Conservation (phyloP, 164 flowering plant species). For the Tetrastigma voinierianum region DNA sequence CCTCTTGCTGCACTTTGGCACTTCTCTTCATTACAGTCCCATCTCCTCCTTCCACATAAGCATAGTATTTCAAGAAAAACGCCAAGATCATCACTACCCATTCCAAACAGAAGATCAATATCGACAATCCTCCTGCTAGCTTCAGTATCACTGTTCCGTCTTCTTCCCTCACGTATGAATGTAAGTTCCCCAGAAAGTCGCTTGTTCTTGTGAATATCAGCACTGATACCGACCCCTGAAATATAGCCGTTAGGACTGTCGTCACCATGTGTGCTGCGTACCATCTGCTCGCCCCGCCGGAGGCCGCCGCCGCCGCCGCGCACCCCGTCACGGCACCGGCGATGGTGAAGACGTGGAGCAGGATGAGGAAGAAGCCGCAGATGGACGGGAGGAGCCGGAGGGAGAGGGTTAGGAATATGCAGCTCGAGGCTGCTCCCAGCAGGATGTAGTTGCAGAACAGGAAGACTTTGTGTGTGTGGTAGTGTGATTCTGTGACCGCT, state of each 20-base stretch:
- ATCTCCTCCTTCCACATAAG: conserved; percentile 37
- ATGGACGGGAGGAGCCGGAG: conserved; percentile 72
- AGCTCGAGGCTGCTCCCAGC: conserved; percentile 77
- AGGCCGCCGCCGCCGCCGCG: conserved; percentile 46
- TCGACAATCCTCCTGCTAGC: conserved; percentile 59
- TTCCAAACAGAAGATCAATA: conserved; percentile 61
- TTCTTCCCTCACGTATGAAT: conserved; percentile 70
- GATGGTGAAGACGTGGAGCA: conserved; percentile 73
- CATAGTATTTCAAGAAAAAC: conserved; percentile 56
- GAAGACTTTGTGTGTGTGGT: conserved; percentile 67
- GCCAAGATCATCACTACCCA: conserved; percentile 64
- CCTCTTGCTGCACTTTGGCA: conserved; percentile 37
- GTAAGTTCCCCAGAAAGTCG: conserved; percentile 49
- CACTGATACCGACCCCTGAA: conserved; percentile 73
- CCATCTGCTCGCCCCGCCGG: conserved; percentile 48
- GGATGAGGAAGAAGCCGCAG: conserved; percentile 62
- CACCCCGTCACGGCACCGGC: conserved; percentile 52
- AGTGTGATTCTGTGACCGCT: conserved; percentile 24
- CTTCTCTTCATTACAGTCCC: conserved; percentile 33
- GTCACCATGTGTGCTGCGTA: conserved; percentile 68
- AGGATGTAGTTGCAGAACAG: conserved; percentile 74
- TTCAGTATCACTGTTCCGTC: conserved; percentile 60
- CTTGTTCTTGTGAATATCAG: conserved; percentile 56
- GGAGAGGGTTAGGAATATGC: conserved; percentile 82
- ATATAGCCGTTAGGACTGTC: conserved; percentile 72